These are phyloP conservation scores for Leptographium procerum DNA, from an alignment of 2,329 filamentous ascomycete species.

Conservation along the genomic window DNA sequence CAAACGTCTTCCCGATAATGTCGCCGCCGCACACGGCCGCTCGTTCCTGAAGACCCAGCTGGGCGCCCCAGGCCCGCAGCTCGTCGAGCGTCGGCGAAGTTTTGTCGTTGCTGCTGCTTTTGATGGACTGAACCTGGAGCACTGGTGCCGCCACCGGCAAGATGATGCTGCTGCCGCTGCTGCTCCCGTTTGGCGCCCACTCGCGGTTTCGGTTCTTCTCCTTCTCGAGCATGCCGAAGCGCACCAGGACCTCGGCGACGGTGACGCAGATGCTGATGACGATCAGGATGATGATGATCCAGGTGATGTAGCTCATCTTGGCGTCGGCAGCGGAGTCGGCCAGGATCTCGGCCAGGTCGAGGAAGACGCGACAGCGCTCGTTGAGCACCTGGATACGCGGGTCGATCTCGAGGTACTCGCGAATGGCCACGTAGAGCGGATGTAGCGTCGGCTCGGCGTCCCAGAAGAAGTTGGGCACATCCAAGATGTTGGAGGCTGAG, in stretches of 20 bases:
- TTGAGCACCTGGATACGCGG: constrained; percentile 93
- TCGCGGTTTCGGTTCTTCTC: constrained; percentile 23
- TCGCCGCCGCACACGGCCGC: constrained; percentile 13
- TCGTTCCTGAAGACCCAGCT: constrained; percentile 10
- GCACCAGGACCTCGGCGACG: constrained; percentile 73
- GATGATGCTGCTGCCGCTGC: neutral
- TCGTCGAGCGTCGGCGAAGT: constrained; percentile 10
- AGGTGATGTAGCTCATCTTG: constrained; percentile 93
- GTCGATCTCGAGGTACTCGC: constrained; percentile 96
- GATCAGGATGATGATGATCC: constrained; percentile 96
- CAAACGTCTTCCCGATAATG: constrained; percentile 13
- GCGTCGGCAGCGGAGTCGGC: constrained; percentile 85
- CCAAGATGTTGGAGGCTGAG: constrained; percentile 82
- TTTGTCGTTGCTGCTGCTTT: neutral
- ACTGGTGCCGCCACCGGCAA: neutral
- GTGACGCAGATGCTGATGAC: constrained; percentile 84
- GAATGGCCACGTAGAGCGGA: constrained; percentile 85
- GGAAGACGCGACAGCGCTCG: constrained; percentile 89
- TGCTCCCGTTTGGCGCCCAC: neutral
- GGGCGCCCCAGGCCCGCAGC: constrained; percentile 12
- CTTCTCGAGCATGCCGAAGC: constrained; percentile 62
- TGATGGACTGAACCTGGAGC: neutral
- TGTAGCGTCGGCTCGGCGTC: constrained; percentile 91
- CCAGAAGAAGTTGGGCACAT: constrained; percentile 98
- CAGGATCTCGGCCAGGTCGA: constrained; percentile 90